Evolutionary conservation across 225 moss, liverwort and hornwort species (phyloP).

Genomic region (Asterella californica): DNA sequence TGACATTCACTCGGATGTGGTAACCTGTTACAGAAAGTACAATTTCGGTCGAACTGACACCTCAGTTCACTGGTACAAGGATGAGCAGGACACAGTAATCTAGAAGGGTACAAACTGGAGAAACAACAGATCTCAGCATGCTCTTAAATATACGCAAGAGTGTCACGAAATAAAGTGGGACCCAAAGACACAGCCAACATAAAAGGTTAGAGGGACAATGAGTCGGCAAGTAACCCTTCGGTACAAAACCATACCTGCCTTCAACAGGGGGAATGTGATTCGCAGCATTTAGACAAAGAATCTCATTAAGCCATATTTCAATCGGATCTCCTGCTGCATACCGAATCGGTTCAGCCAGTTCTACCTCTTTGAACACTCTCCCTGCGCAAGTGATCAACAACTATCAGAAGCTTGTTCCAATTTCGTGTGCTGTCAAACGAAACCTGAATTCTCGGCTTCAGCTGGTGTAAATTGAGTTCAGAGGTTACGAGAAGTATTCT

Average conservation of each 20-base stretch:
- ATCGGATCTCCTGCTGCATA: constrained; percentile 91
- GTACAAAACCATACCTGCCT: constrained; percentile 51
- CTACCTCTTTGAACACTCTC: constrained; percentile 85
- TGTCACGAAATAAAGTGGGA: too few species aligned
- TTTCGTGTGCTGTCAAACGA: neutral
- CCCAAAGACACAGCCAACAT: neutral
- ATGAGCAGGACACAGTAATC: too few species aligned
- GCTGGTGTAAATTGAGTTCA: neutral
- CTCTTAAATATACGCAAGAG: neutral
- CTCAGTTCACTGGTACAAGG: neutral
- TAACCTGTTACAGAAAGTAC: constrained; percentile 37
- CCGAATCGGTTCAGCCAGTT: constrained; percentile 83
- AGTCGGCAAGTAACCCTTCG: neutral
- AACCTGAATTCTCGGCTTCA: neutral
- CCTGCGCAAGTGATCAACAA: constrained; percentile 34
- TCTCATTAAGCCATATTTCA: constrained; percentile 86
- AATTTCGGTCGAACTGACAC: neutral
- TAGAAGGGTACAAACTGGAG: neutral
- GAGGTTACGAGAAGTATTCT: neutral
- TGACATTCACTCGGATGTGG: constrained; percentile 97
- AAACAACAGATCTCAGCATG: neutral
- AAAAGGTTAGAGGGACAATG: too few species aligned
- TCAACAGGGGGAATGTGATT: constrained; percentile 78
- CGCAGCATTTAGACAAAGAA: constrained; percentile 89
- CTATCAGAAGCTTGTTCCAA: too few species aligned